A percentile compares a stretch with the other conserved stretches of the same genome.
phyloP scores from a whole-genome alignment of 495 filamentous ascomycete genomes.

The Endocarpon pusillum region DNA sequence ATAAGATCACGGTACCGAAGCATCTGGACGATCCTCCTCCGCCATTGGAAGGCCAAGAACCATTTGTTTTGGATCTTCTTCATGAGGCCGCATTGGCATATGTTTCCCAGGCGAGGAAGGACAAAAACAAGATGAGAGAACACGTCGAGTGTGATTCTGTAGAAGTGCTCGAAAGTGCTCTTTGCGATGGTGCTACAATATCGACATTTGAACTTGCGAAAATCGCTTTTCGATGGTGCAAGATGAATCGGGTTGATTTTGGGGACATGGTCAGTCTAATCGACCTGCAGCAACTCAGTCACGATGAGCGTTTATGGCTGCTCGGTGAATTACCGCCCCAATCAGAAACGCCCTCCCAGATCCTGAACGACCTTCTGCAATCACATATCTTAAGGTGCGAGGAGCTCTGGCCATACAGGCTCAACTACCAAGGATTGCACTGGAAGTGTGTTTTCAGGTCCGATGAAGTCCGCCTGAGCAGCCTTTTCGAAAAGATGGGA shows the following conservation, averaged over 20 bases:
- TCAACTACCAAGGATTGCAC: constrained; percentile 20
- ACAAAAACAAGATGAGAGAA: no score
- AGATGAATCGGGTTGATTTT: no score
- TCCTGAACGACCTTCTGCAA: constrained; percentile 26
- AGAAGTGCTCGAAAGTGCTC: constrained; percentile 1
- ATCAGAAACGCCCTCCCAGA: constrained; percentile 11
- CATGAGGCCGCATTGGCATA: constrained; percentile 21
- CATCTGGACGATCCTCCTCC: constrained; percentile 23
- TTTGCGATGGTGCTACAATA: constrained; percentile 20
- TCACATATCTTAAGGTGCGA: constrained; percentile 17
- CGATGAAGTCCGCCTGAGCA: constrained; percentile 19
- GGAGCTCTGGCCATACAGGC: constrained; percentile 19
- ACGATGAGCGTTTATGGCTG: constrained; percentile 26
- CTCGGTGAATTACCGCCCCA: constrained; percentile 19
- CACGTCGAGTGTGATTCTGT: not conserved
- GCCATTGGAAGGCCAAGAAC: constrained; percentile 7
- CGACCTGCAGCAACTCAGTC: constrained; percentile 17
- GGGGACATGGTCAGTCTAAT: no score
- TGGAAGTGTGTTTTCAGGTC: constrained; percentile 31
- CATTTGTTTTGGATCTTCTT: constrained; percentile 30
- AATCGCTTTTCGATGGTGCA: constrained; percentile 25
- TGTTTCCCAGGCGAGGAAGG: no score
- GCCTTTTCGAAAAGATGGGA: constrained; percentile 19
- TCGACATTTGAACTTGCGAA: constrained; percentile 32
- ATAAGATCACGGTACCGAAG: constrained; percentile 26